These are phyloP conservation scores for Chloranthus sessilifolius DNA, from an alignment of 164 flowering plant species.

Conservation along the genomic window DNA sequence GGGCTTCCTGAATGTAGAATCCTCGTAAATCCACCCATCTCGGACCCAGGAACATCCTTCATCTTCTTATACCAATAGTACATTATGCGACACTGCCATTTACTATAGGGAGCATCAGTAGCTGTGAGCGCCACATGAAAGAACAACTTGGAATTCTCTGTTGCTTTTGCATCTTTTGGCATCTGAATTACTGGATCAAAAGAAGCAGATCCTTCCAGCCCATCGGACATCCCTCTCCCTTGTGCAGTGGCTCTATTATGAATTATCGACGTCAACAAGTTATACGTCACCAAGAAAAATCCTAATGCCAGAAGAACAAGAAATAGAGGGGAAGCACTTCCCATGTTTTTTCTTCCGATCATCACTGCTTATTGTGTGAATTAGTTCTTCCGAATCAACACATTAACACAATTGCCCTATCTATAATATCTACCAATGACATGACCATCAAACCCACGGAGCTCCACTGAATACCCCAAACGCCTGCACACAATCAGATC, in stretches of 20 bases:
- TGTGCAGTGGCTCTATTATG: slow-evolving; percentile 24
- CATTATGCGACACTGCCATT: slow-evolving; percentile 98
- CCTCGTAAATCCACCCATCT: slow-evolving; percentile 90
- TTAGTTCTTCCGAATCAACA: too few relatives aligned
- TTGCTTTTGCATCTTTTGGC: slow-evolving; percentile 40
- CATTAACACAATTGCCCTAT: too few relatives aligned
- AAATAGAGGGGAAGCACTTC: slow-evolving; percentile 37
- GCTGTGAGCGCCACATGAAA: slow-evolving; percentile 93
- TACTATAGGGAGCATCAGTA: slow-evolving; percentile 75
- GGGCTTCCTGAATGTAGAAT: slow-evolving; percentile 87
- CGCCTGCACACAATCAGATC: too few relatives aligned
- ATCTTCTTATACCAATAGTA: slow-evolving; percentile 87
- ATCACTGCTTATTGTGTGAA: too few relatives aligned
- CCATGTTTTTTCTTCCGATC: slow-evolving; percentile 22
- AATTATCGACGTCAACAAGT: slow-evolving; percentile 42
- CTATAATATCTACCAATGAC: too few relatives aligned
- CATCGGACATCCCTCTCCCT: slow-evolving; percentile 15
- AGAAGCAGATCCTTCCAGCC: slow-evolving; percentile 6
- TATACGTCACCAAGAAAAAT: slow-evolving; percentile 55
- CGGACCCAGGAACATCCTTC: slow-evolving; percentile 76
- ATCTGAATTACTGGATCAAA: slow-evolving; percentile 55
- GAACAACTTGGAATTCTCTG: slow-evolving; percentile 21
- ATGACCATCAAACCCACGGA: too few relatives aligned
- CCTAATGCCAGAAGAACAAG: slow-evolving; percentile 45
- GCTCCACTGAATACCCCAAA: too few relatives aligned